Base-by-base conservation (phyloP, 1,139 yeast genomes). In the Yamadazyma mexicana region DNA sequence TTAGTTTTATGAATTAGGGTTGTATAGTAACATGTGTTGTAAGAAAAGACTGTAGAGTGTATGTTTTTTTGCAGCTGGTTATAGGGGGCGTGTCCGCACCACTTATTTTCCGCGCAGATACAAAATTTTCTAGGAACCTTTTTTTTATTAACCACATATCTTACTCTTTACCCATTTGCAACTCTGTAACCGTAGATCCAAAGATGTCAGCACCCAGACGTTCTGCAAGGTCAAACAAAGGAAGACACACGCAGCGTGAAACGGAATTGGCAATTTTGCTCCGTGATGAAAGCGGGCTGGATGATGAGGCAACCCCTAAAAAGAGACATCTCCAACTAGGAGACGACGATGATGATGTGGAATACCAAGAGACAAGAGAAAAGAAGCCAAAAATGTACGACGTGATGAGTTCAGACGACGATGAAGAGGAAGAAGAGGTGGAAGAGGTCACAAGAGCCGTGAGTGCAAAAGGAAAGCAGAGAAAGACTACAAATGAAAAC, bases 211-310 rank as follows among this genome's bases (percentile, higher is more conserved):
- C 37, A 8, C 47, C 53, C 24, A 61, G 75, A 53, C 63, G 73
- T 31, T 67, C 74, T 1, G 43, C 66, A 5, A 56, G 77, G 37
- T 45, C 67, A 37, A 71, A 66, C 47, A 69, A 69, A 50, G 77
- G 77, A 28, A 58, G 59, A 41, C 75, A 69, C 40, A 43, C 67
- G 23, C 58, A 61, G 39, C 54, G 73, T 15, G 61, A 58, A 30
- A 42, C 55, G 27, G 37, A 34, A 12, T 28, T 27, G 6, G 25
- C 26, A 2, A 8, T 9, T 18, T 23, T 34, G 11, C 18, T 34
- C 17, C 17, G 33, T 10, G 33, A 17, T 4, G 32, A 14, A 15
- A 20, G 18, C 20, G 18, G 5, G 3, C 32, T 27, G 31, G 37
- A 34, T 8, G 37, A 27, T 6, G 32, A 20, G 10, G 32, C 14